phyloP scores from a whole-genome alignment of 495 filamentous ascomycete species.

The Talaromyces trachyspermus region DNA sequence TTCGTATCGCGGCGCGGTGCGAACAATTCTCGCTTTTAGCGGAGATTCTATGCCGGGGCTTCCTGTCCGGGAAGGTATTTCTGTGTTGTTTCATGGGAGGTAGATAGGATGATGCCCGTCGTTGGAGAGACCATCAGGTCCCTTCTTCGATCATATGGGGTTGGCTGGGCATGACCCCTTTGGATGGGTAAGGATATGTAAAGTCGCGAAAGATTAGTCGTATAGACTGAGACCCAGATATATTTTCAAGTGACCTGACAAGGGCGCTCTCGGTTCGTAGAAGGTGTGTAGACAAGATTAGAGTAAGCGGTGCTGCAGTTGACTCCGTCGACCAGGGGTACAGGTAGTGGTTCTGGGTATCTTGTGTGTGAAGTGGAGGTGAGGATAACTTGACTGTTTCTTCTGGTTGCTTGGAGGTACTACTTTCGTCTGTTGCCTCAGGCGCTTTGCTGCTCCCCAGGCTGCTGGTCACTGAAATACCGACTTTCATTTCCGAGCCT shows the following conservation, averaged over 20 bases:
- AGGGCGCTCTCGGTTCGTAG: slow-evolving; percentile 21
- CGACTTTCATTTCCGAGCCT: neutral
- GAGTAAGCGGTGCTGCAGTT: slow-evolving; percentile 3
- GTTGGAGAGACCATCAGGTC: slow-evolving; percentile 68
- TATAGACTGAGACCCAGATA: slow-evolving; percentile 3
- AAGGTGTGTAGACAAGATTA: slow-evolving; percentile 24
- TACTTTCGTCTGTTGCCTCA: neutral
- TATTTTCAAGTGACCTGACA: slow-evolving; percentile 19
- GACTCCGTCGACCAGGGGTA: neutral
- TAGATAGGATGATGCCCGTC: slow-evolving; percentile 63
- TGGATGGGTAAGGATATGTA: neutral
- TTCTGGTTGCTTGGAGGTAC: neutral
- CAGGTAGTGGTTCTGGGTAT: neutral
- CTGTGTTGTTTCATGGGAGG: slow-evolving; percentile 68
- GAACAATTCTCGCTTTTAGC: slow-evolving; percentile 50
- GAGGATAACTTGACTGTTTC: neutral
- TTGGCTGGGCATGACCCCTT: neutral
- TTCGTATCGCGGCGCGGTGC: slow-evolving; percentile 57
- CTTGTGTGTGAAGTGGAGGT: neutral
- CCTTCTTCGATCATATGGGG: slow-evolving; percentile 38
- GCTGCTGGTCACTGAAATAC: neutral
- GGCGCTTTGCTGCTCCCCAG: neutral
- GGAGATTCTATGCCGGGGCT: slow-evolving; percentile 24
- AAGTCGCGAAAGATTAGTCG: slow-evolving; percentile 25
- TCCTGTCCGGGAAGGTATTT: slow-evolving; percentile 50